phyloP scores from a whole-genome alignment of 805 yeast species.

The Saccharomycopsis oosterbeekiorum region DNA sequence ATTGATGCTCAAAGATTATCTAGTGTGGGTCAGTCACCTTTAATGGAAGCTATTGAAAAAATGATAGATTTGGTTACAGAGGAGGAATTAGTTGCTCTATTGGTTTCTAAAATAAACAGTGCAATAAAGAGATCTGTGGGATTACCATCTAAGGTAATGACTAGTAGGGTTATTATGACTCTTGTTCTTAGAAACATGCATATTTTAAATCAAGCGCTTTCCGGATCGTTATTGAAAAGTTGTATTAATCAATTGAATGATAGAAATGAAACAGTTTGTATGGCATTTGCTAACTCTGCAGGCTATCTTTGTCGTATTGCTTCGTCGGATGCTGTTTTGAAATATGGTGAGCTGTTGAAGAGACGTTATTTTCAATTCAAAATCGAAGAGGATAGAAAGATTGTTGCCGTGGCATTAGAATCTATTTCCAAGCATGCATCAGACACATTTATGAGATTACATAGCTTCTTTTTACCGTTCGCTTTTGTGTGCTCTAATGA shows the following conservation, averaged over 20 bases:
- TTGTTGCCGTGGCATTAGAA: constrained; percentile 52
- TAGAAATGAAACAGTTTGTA: constrained; percentile 59
- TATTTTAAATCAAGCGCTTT: constrained; percentile 35
- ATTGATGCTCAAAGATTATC: constrained; percentile 72
- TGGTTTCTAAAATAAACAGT: constrained; percentile 36
- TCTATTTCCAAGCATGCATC: constrained; percentile 60
- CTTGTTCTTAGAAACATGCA: constrained; percentile 32
- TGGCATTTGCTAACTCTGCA: constrained; percentile 68
- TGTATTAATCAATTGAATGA: constrained; percentile 55
- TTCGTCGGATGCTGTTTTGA: constrained; percentile 38
- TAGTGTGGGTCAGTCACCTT: constrained; percentile 70
- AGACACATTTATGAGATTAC: constrained; percentile 52
- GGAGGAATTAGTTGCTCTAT: constrained; percentile 35
- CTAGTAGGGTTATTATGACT: constrained; percentile 61
- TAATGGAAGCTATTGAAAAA: constrained; percentile 77
- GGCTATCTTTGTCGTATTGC: constrained; percentile 70
- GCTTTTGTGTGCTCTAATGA: constrained; percentile 74
- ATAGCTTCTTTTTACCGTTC: constrained; percentile 63
- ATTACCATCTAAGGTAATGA: constrained; percentile 82
- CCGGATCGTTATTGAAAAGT: constrained; percentile 52
- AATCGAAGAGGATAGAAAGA: constrained; percentile 33
- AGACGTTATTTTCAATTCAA: constrained; percentile 50
- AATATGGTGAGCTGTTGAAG: constrained; percentile 42
- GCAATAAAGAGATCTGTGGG: constrained; percentile 71
- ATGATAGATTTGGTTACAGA: constrained; percentile 51